Percentiles rank a stretch among this genome's conserved stretches.
Conservation (phyloP, 2,329 filamentous ascomycete genomes). For the Acrodontium crateriforme region DNA sequence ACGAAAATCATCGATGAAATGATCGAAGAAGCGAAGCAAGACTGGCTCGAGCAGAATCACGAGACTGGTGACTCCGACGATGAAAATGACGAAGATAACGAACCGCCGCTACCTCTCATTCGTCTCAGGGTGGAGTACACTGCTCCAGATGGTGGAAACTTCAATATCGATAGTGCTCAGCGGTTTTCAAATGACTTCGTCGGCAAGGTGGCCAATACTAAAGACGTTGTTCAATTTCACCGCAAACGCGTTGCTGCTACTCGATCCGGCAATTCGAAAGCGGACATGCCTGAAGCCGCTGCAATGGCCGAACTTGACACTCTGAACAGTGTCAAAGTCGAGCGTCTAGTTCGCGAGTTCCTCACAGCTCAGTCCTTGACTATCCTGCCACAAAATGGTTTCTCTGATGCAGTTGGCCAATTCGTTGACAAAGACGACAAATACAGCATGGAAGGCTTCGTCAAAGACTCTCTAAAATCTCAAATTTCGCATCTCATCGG, state of each 20-base stretch:
- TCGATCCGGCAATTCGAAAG: conserved; percentile 34
- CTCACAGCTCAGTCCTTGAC: conserved; percentile 77
- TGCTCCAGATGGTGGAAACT: conserved; percentile 69
- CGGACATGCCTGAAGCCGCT: conserved; percentile 49
- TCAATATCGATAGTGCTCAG: conserved; percentile 88
- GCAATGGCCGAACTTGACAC: conserved; percentile 44
- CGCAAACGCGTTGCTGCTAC: conserved; percentile 59
- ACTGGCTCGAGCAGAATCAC: conserved; percentile 70
- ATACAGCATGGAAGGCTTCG: conserved; percentile 55
- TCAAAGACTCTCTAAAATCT: conserved; percentile 28
- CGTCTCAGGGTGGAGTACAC: conserved; percentile 85
- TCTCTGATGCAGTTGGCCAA: conserved; percentile 81
- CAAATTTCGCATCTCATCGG: conserved; percentile 38
- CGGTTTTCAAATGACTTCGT: conserved; percentile 88
- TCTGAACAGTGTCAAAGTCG: conserved; percentile 70
- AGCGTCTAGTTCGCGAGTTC: conserved; percentile 77
- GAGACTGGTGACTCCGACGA: conserved; percentile 34
- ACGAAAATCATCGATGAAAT: conserved; percentile 70
- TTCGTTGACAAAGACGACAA: conserved; percentile 95
- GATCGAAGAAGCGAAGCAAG: conserved; percentile 67
- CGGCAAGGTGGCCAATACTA: conserved; percentile 81
- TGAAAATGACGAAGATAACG: conserved; percentile 38
- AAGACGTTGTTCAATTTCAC: conserved; percentile 87
- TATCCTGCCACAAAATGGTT: conserved; percentile 81
- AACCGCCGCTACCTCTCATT: conserved; percentile 67